Conservation (phyloP, 306 rosid species). For the Glycyrrhiza uralensis region DNA sequence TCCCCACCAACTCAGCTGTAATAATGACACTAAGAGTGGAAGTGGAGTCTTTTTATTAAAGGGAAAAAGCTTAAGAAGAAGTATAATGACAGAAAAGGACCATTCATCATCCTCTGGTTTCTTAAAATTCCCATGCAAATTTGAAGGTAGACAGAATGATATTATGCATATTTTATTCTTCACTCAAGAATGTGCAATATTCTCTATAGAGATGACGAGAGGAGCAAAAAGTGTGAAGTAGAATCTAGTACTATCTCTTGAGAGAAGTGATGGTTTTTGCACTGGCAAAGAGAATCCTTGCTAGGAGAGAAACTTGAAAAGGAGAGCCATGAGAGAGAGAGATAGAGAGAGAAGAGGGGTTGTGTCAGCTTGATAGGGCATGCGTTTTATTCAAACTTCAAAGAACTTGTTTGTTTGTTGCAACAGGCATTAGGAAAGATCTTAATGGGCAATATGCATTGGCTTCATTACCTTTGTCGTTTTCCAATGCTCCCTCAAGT, state of each 20-base stretch:
- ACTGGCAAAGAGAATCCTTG: conserved; percentile 68
- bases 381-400: conserved; percentile 49
- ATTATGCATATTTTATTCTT: neutral
- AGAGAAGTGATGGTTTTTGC: conserved; percentile 64
- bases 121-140: conserved; percentile 50
- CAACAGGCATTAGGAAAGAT: neutral
- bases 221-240: conserved; percentile 45
- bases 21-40: conserved; percentile 60
- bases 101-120: conserved; percentile 11
- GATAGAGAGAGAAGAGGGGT: conserved; percentile 19
- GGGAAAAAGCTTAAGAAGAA: conserved; percentile 31
- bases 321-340: conserved; percentile 51
- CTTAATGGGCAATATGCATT: conserved; percentile 1
- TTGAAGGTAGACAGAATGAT: neutral
- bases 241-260: conserved; percentile 70
- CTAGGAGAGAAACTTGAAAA: conserved; percentile 56
- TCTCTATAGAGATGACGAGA: conserved; percentile 27
- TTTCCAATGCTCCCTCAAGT: conserved; percentile 39
- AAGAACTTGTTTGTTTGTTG: conserved; percentile 34
- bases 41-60: conserved; percentile 39
- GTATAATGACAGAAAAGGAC: conserved; percentile 37
- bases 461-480: conserved; percentile 46
- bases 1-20: conserved; percentile 52
- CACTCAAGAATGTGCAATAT: conserved; percentile 26
- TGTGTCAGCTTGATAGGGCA: conserved; percentile 55